These are phyloP conservation scores for Russula virescens DNA, from an alignment of 768 basidiomycete genomes.

Conservation along the genomic window DNA sequence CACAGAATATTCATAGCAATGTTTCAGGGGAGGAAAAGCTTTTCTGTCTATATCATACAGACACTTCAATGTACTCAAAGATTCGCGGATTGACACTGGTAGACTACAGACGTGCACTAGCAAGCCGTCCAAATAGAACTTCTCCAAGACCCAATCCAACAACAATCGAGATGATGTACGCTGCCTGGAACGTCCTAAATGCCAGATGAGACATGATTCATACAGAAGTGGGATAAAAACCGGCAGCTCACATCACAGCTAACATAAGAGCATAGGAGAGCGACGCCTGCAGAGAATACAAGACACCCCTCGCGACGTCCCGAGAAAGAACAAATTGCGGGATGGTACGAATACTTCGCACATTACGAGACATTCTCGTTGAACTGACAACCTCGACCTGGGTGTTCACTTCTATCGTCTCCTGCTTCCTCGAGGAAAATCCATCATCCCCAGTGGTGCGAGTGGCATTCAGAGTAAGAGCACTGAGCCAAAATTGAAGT, in stretches of 20 bases:
- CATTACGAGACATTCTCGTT: neutral
- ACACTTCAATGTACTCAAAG: neutral
- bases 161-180: slow-evolving; percentile 68
- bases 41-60: neutral
- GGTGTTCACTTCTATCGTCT: neutral
- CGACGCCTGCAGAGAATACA: slow-evolving; percentile 58
- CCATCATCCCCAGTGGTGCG: neutral
- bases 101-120: slow-evolving; percentile 17
- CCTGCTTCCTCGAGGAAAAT: neutral
- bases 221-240: neutral
- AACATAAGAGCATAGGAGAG: slow-evolving; percentile 74
- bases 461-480: neutral
- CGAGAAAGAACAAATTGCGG: slow-evolving; percentile 62
- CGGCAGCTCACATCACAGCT: slow-evolving; percentile 59
- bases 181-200: slow-evolving; percentile 76
- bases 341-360: slow-evolving; percentile 34
- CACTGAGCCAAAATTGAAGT: neutral
- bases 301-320: slow-evolving; percentile 64
- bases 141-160: slow-evolving; percentile 72
- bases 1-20: too few species aligned
- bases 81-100: neutral
- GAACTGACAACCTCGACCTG: neutral
- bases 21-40: neutral
- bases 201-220: slow-evolving; percentile 17
- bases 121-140: slow-evolving; percentile 57